Conservation (phyloP, 2,329 filamentous ascomycete species). For the Anthostomella pinea region DNA sequence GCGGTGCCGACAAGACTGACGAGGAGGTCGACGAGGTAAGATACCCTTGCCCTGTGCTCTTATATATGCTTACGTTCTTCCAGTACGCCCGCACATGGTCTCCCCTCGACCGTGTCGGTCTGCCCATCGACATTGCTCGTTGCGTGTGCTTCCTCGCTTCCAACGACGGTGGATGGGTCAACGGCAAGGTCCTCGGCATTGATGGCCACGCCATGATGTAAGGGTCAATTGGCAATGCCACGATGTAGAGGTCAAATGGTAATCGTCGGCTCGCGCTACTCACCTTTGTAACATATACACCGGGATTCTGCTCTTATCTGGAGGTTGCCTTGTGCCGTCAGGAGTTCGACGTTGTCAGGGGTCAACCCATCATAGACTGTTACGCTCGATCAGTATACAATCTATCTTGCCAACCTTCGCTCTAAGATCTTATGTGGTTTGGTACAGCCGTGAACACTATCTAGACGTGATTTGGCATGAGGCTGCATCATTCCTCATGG, state of each 20-base stretch:
- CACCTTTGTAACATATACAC: no score
- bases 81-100: slow-evolving; percentile 63
- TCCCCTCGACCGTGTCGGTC: slow-evolving; percentile 62
- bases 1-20: slow-evolving; percentile 52
- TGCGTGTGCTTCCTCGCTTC: slow-evolving; percentile 56
- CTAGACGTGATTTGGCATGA: no score
- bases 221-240: neutral
- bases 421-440: no score
- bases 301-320: neutral
- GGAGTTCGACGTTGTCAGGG: no score
- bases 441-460: no score
- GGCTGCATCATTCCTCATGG: no score
- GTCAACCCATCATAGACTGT: no score
- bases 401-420: no score
- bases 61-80: slow-evolving; percentile 3
- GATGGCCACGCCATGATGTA: slow-evolving; percentile 34
- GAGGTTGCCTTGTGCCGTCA: no score
- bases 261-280: no score
- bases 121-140: slow-evolving; percentile 65
- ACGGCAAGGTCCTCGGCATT: slow-evolving; percentile 36
- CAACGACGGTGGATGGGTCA: slow-evolving; percentile 46
- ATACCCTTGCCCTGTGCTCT: neutral
- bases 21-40: slow-evolving; percentile 56
- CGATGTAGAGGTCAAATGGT: neutral
- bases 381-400: no score